phyloP scores from a whole-genome alignment of 257 asterid species.

The Rhazya stricta region DNA sequence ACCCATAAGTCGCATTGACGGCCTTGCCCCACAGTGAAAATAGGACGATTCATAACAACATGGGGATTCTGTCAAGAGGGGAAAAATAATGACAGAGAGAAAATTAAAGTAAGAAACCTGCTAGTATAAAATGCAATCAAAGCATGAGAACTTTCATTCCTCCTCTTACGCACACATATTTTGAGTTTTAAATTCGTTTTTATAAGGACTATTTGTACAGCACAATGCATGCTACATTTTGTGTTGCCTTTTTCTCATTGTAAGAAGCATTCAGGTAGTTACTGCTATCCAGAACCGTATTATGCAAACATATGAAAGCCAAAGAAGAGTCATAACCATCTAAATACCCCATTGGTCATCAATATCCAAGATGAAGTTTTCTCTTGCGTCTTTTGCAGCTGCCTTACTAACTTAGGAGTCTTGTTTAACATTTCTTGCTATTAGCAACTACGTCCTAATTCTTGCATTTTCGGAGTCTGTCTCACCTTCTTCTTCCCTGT shows the following conservation, averaged over 20 bases:
- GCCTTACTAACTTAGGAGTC: background rate
- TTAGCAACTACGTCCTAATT: background rate
- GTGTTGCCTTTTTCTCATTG: background rate
- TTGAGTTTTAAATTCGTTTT: background rate
- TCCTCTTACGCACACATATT: background rate
- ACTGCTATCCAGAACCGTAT: background rate
- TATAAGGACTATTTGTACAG: background rate
- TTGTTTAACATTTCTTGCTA: background rate
- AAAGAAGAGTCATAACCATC: background rate
- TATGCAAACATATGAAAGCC: background rate
- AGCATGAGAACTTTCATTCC: background rate
- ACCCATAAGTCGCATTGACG: conserved; percentile 59
- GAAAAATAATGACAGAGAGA: background rate
- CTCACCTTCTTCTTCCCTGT: background rate
- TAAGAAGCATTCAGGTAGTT: background rate
- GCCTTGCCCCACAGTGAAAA: conserved; percentile 49
- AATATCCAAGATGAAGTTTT: background rate
- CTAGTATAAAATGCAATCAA: background rate
- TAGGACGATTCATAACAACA: conserved; percentile 49
- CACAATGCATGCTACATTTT: background rate
- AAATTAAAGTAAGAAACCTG: background rate
- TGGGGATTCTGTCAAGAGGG: conserved; percentile 56
- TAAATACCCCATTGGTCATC: background rate
- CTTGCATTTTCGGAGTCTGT: background rate
- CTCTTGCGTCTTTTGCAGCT: background rate